A percentile compares a stretch with the other conserved stretches of the same genome.
phyloP scores from a whole-genome alignment of 2,329 filamentous ascomycete genomes.

The Leptographium galeiforme region DNA sequence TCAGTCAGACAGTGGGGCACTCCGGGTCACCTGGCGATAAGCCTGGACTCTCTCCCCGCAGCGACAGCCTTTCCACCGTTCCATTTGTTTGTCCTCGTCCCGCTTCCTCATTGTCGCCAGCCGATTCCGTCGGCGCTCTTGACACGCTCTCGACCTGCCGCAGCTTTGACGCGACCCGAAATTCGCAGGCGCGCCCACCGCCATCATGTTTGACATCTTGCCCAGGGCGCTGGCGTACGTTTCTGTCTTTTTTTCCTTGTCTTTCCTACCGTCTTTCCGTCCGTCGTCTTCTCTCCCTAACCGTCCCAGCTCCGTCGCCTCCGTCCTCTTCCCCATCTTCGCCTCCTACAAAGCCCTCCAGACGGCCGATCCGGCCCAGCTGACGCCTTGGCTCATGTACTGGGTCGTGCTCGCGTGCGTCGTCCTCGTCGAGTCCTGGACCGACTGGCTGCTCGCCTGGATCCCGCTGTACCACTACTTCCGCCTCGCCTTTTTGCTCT shows the following conservation, averaged over 20 bases:
- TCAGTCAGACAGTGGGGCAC: too few relatives aligned
- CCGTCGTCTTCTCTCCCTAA: too few relatives aligned
- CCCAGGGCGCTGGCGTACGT: conserved; percentile 11
- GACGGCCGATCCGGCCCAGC: conserved; percentile 73
- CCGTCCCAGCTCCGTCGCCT: conserved; percentile 63
- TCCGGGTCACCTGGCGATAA: too few relatives aligned
- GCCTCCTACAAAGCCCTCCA: conserved; percentile 97
- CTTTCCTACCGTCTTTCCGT: too few relatives aligned
- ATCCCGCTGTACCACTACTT: conserved; percentile 90
- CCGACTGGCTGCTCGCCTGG: conserved; percentile 76
- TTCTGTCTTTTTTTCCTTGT: too few relatives aligned
- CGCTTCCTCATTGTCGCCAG: too few relatives aligned
- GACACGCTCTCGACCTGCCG: too few relatives aligned
- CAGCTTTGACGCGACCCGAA: too few relatives aligned
- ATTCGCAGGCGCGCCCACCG: too few relatives aligned
- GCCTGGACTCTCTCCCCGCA: not conserved
- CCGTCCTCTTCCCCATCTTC: conserved; percentile 89
- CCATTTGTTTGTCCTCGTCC: too few relatives aligned
- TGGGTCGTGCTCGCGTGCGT: conserved; percentile 84
- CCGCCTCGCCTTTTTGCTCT: conserved; percentile 74
- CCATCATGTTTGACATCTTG: conserved; percentile 11
- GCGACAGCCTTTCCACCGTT: not conserved
- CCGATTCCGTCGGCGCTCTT: too few relatives aligned
- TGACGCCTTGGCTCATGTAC: conserved; percentile 98
- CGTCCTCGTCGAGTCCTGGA: conserved; percentile 74